Evolutionary conservation across 176 grass and related monocot genomes (phyloP), one percentile per base, ranked within the genome.

Genomic region (Cenchrus fungigraminus): DNA sequence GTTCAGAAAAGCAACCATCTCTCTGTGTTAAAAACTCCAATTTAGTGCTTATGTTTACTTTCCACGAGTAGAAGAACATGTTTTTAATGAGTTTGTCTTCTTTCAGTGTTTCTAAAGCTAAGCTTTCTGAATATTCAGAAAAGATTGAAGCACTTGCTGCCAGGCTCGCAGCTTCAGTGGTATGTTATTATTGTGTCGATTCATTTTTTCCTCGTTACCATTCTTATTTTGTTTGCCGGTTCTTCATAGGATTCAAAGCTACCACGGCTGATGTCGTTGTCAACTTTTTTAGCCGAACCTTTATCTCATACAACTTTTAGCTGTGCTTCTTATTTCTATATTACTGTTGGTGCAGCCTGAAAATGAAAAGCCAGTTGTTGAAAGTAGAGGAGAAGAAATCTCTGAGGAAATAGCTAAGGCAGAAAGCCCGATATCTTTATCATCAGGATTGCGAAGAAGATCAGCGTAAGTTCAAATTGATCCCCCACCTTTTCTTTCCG

Each of bases 121-220:
- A 99, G 67, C 66, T 96, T 87, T 88, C 84, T 75, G 91, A 99
- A 44, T 99, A 96, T 79, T 99, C 88, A 50, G 90, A 99, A 82
- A 92, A 92, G 78, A 96, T 99, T 84, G 91, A 99, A 96, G 86
- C 90, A 32, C 86, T 99, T 46, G 93, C 90, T 91, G 53, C 82
- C 55, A 92, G 84, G 49, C 75, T 99, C n/a, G 86, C 88, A 79
- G 79, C 50, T 90, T 46, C 50, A 83, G 58, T 44, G 88, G 88
- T 86, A 90, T 22, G 73, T 82, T 55, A 73, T 57, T 42, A 19
- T 59, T 31, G 0, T 72, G 12, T 50, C 28, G 9, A 56, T 55
- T 68, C 28, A 29, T 80, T 56, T 59, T 68, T 8, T 68, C 7
- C n/a, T 62, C 22, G 22, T 61, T 55, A 13, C 28, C 51, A 90